phyloP scores from a whole-genome alignment of 805 yeast genomes.

The Pichia heedii region DNA sequence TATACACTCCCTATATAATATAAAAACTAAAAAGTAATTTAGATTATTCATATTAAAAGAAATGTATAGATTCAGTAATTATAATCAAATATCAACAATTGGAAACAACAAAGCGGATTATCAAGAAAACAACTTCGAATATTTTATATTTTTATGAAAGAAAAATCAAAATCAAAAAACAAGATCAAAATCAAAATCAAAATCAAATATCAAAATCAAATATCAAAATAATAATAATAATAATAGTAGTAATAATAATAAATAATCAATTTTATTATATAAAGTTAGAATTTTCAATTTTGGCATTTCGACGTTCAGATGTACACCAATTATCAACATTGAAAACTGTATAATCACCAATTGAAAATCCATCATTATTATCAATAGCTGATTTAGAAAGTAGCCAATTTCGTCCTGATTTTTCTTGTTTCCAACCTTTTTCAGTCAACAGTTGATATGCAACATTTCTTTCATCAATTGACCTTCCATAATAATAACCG shows the following conservation, averaged over 20 bases:
- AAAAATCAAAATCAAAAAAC: no score
- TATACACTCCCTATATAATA: no score
- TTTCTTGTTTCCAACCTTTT: slow-evolving; percentile 31
- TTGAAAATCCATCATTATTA: slow-evolving; percentile 31
- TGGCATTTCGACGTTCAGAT: slow-evolving; percentile 32
- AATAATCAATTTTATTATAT: background rate
- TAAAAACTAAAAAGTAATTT: no score
- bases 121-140: no score
- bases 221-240: background rate
- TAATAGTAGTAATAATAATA: background rate
- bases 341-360: slow-evolving; percentile 36
- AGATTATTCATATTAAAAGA: no score
- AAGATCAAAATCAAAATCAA: background rate
- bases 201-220: background rate
- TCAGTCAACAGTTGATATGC: slow-evolving; percentile 27
- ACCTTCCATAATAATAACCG: slow-evolving; percentile 35
- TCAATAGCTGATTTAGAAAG: slow-evolving; percentile 32
- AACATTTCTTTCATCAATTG: slow-evolving; percentile 32
- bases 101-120: no score
- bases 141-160: no score
- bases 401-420: slow-evolving; percentile 23
- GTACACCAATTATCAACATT: slow-evolving; percentile 36
- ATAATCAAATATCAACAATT: no score
- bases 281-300: slow-evolving; percentile 22
- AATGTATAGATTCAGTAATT: no score